Base-by-base conservation (phyloP, 2,329 filamentous ascomycete species). In the Xylaria sp. region DNA sequence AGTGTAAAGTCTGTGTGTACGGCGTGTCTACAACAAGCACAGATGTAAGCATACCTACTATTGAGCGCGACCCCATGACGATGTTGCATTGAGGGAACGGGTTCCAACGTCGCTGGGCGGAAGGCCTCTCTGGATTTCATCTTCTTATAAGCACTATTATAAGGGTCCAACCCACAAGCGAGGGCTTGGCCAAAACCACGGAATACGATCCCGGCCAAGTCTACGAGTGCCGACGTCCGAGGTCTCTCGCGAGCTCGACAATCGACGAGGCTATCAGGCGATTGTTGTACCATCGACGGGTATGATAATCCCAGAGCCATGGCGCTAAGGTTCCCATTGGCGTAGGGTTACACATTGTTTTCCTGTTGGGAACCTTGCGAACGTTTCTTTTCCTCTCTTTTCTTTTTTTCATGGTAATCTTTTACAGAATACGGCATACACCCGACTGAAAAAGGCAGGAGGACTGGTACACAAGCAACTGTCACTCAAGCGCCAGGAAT, bases 41-140 rank as follows among this genome's bases (percentile, higher is more conserved):
- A 44, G 55, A 64, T 64, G 50, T 65, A 68, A 62, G 55, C 58
- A 13, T 37, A 23, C 50, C 44, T 47, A 63, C 60, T 60, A 68
- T 65, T 64, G 64, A 63, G 47, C 44, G 29, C 44, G 50, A 35
- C 44, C 69, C 69, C 69, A 71, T 69, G 66, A 66, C 66, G 60
- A 71, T 55, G 68, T 69, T 44, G 62, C 66, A 63, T 35, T 50
- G 32, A 54, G 25, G 37, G 40, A 66, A 58, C 50, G 55, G 59
- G 47, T 57, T 51, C 63, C 66, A 66, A 51, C 62, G 32, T 68
- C 57, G 29, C 61, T 44, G 54, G 62, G 35, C 32, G 23, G 29
- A 54, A 53, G 51, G 48, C 48, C 53, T 59, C 53, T 65, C 37
- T 37, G 42, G 51, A 18, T 55, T 16, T 29, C 42, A n/a, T 48